Evolutionary conservation across 176 grass and related monocot genomes (phyloP).

Genomic region (Elymus sibiricus): DNA sequence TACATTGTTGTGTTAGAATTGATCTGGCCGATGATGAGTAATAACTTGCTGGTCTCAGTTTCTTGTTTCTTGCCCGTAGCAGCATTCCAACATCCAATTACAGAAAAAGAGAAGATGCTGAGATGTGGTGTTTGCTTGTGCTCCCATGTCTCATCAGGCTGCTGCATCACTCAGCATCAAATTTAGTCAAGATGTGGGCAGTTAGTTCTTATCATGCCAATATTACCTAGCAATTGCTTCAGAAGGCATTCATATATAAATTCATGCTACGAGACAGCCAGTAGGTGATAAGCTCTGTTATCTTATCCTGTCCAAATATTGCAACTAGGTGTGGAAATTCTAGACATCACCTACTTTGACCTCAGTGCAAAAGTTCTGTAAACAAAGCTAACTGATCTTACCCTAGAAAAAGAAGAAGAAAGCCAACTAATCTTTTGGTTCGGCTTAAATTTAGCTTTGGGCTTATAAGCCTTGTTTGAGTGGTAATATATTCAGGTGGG

Average conservation of each 20-base stretch:
- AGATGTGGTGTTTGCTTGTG: conserved; percentile 25
- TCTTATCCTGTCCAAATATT: conserved; percentile 30
- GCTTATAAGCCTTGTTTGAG: no score
- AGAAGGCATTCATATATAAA: conserved; percentile 7
- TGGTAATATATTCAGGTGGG: no score
- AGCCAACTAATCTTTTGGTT: no score
- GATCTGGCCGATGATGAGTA: background rate
- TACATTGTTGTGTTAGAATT: conserved; percentile 2
- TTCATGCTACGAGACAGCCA: background rate
- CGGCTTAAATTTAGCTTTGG: no score
- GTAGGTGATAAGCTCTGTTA: conserved; percentile 20
- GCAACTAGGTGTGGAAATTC: background rate
- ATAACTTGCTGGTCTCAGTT: background rate
- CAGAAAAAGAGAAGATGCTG: conserved; percentile 24
- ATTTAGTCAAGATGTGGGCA: conserved; percentile 20
- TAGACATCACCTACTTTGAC: conserved; percentile 12
- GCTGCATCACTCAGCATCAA: background rate
- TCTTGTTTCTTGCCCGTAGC: conserved; percentile 9
- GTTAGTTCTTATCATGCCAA: conserved; percentile 37
- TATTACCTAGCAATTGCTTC: conserved; percentile 2
- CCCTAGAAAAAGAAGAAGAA: no score
- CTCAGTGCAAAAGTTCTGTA: background rate
- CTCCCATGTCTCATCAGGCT: background rate
- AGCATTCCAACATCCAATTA: conserved; percentile 14
- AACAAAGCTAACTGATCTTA: conserved; percentile 9